phyloP scores from a whole-genome alignment of 768 basidiomycete species.

The Leccinum ochraceum region DNA sequence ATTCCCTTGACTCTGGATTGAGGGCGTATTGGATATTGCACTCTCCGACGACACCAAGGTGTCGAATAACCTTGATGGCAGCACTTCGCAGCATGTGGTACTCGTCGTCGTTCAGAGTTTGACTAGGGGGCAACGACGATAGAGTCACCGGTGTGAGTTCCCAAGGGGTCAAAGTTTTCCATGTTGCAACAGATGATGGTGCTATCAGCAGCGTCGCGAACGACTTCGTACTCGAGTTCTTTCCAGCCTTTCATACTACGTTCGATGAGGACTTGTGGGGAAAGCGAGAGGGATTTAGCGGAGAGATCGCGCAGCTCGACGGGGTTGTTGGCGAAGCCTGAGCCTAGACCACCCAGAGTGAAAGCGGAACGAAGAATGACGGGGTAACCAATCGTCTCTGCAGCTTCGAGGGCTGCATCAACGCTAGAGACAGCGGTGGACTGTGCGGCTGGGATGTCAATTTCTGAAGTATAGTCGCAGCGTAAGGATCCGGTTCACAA shows the following conservation, averaged over 20 bases:
- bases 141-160: conserved; percentile 98
- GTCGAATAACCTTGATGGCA: conserved; percentile 93
- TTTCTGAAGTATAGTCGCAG: conserved; percentile 56
- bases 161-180: conserved; percentile 99
- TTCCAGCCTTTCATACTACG: conserved; percentile 99
- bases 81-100: conserved; percentile 99
- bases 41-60: conserved; percentile 90
- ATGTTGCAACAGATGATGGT: conserved; percentile 99
- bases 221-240: conserved; percentile 98
- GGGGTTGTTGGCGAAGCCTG: conserved; percentile 93
- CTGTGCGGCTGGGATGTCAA: conserved; percentile 93
- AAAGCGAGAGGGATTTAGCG: conserved; percentile 86
- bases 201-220: conserved; percentile 97
- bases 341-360: conserved; percentile 97
- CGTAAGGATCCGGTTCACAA: conserved; percentile 7
- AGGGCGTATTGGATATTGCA: conserved; percentile 99
- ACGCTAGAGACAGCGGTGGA: conserved; percentile 97
- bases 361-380: conserved; percentile 97
- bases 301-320: conserved; percentile 94
- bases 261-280: conserved; percentile 96
- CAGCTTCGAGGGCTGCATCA: conserved; percentile 89
- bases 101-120: conserved; percentile 95
- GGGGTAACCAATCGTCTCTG: conserved; percentile 91
- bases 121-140: conserved; percentile 98
- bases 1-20: conserved; percentile 89